Percentiles rank a stretch among this genome's conserved stretches.
These are phyloP conservation scores for Gossypium lobatum DNA, from an alignment of 441 rosid genomes.

Conservation along the genomic window DNA sequence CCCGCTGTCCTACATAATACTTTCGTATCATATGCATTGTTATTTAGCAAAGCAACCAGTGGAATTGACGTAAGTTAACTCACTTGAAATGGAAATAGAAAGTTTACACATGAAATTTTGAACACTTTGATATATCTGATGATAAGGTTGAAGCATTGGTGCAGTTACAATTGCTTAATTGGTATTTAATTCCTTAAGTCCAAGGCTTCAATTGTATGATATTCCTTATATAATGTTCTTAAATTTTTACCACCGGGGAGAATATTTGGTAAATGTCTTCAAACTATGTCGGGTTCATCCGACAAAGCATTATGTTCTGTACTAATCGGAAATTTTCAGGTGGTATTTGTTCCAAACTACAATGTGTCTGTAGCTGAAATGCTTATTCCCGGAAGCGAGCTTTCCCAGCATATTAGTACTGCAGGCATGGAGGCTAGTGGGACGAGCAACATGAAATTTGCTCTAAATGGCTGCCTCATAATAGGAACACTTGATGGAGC, in stretches of 20 bases:
- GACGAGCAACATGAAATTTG: conserved; percentile 95
- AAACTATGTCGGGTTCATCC: background rate
- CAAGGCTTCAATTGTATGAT: background rate
- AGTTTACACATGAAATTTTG: background rate
- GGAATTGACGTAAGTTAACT: background rate
- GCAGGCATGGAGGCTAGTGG: conserved; percentile 99
- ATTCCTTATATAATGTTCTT: background rate
- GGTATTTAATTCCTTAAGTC: background rate
- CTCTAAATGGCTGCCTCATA: conserved; percentile 92
- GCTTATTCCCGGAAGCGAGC: conserved; percentile 93
- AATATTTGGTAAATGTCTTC: background rate
- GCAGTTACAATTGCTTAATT: background rate
- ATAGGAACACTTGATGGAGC: conserved; percentile 96
- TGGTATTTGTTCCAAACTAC: conserved; percentile 94
- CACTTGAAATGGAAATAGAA: background rate
- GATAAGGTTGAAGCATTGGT: background rate
- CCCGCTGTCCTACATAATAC: background rate
- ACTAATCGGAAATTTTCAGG: conserved; percentile 35
- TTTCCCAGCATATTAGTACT: conserved; percentile 94
- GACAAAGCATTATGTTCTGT: background rate
- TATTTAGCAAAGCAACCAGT: conserved; percentile 3
- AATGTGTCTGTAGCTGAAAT: conserved; percentile 89
- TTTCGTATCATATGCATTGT: background rate
- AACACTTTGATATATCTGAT: background rate
- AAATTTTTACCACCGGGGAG: background rate